These are phyloP conservation scores for Torrubiella hemipterigena DNA, from an alignment of 2,329 filamentous ascomycete genomes.

Conservation along the genomic window DNA sequence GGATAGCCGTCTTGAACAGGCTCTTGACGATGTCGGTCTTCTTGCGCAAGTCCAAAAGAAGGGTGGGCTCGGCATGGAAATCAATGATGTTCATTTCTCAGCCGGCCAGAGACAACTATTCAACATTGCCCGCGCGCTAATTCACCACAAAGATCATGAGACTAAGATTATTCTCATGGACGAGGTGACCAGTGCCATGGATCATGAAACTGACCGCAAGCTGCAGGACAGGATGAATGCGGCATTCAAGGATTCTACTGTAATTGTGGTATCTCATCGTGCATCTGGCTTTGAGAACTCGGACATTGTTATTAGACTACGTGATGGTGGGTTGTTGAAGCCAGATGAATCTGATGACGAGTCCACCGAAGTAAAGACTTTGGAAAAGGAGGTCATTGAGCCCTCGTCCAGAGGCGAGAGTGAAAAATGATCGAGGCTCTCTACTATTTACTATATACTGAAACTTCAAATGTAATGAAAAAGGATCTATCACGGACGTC, in stretches of 20 bases:
- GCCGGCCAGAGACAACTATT: not conserved
- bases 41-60: not conserved
- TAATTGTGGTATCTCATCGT: slow-evolving; percentile 8
- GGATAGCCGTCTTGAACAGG: not conserved
- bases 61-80: not conserved
- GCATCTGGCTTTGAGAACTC: no score
- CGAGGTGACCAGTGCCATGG: not conserved
- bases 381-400: no score
- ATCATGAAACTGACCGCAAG: not conserved
- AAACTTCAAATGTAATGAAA: no score
- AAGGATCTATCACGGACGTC: no score
- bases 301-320: no score
- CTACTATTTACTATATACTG: no score
- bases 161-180: not conserved
- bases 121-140: not conserved
- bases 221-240: not conserved
- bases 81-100: not conserved
- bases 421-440: no score
- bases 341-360: no score
- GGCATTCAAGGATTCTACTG: not conserved
- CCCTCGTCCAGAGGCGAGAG: no score
- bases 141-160: not conserved
- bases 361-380: no score
- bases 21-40: not conserved
- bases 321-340: no score